Evolutionary conservation across 2,329 filamentous ascomycete genomes (phyloP), one percentile per base, ranked within the genome.

Genomic region (Fusarium nisikadoi): DNA sequence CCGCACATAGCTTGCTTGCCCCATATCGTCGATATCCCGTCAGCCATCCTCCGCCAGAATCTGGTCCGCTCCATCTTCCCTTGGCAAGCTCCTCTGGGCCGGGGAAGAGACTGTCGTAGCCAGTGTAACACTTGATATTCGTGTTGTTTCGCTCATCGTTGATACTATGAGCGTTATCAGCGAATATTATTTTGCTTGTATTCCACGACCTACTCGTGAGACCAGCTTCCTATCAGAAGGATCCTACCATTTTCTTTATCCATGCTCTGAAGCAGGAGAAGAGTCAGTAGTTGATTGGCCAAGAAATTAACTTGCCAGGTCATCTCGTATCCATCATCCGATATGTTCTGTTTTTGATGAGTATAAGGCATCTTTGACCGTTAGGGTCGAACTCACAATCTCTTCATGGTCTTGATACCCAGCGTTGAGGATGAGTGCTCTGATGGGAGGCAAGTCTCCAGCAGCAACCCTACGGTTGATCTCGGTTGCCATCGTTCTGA

Each of bases 391-490:
- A 62, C 79, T 72, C 42, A 80, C 78, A 56, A 80, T 62, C 14
- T 68, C 46, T 29, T 67, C 56, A 8, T 72, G 59, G 5, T 80
- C 79, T 25, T 77, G 75, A 35, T 78, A 80, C 12, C 71, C 78
- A 12, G 79, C 79, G 49, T 80, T 80, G 47, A 85, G 78, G 16
- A 85, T 79, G 8, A 85, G 74, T 3, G 77, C 81, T 20, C 78
- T 78, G 57, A 85, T 83, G 1, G 78, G 82, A 11, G 83, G 81
- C 29, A 84, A 71, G 3, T 78, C 70, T n/a, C 79, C 79, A 20
- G 67, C 63, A 8, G 78, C 68, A 14, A 82, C 77, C 4, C 70
- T 67, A 27, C 56, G 62, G 63, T 81, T 82, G 61, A 82, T 77
- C 23, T 72, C 66, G 6, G 57, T 61, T 9, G 80, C 80, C 9